Evolutionary conservation across 176 grass and related monocot genomes (phyloP).

Genomic region (Aegilops tauschii): DNA sequence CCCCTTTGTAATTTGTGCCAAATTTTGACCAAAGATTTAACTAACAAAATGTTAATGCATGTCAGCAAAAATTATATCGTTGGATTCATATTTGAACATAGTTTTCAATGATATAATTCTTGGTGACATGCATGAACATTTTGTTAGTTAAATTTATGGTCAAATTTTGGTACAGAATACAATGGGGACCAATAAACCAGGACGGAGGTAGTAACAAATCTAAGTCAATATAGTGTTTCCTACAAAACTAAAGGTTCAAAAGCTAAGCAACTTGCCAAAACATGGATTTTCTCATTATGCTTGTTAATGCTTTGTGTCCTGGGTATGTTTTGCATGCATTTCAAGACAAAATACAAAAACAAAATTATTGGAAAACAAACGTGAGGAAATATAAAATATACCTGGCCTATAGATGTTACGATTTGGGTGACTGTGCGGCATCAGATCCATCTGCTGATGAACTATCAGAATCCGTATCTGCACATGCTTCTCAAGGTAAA

Average conservation of each 20-base stretch:
- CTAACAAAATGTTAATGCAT: too few species aligned
- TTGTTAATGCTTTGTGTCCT: neutral
- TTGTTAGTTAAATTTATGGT: too few species aligned
- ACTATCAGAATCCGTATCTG: constrained; percentile 80
- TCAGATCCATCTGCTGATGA: constrained; percentile 81
- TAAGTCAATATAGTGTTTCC: neutral
- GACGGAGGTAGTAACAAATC: neutral
- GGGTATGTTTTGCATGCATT: neutral
- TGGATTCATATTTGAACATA: too few species aligned
- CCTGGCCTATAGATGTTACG: constrained; percentile 54
- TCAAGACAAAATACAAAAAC: neutral
- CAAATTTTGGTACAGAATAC: too few species aligned
- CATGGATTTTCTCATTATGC: neutral
- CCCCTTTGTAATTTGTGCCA: too few species aligned
- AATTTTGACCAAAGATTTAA: too few species aligned
- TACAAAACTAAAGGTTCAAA: neutral
- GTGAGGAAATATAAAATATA: constrained; percentile 26
- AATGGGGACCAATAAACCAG: too few species aligned
- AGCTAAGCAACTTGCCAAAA: constrained; percentile 7
- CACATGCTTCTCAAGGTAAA: constrained; percentile 39
- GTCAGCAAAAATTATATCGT: too few species aligned
- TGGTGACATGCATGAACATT: too few species aligned
- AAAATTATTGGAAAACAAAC: constrained; percentile 5
- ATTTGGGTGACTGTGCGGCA: constrained; percentile 59
- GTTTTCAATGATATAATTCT: too few species aligned